These are phyloP conservation scores for Talaromyces pinophilus DNA, from an alignment of 2,329 filamentous ascomycete genomes.

Conservation along the genomic window DNA sequence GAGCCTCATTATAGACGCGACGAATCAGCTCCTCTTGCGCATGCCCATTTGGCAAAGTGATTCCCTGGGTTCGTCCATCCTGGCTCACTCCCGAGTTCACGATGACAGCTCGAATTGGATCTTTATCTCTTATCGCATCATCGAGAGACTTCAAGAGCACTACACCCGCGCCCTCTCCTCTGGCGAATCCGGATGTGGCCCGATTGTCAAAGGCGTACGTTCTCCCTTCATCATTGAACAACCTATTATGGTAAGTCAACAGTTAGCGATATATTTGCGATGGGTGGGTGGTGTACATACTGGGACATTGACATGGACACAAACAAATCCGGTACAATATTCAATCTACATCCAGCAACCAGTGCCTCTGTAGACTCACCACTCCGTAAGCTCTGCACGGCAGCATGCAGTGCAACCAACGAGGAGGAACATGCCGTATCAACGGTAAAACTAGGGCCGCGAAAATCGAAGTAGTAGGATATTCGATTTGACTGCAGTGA, in stretches of 20 bases:
- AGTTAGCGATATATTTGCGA: neutral
- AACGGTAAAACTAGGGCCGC: slow-evolving; percentile 32
- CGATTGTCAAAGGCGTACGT: slow-evolving; percentile 42
- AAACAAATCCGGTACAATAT: slow-evolving; percentile 21
- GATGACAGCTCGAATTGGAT: slow-evolving; percentile 39
- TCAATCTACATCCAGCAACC: slow-evolving; percentile 26
- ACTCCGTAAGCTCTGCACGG: slow-evolving; percentile 31
- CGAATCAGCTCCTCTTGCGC: slow-evolving; percentile 41
- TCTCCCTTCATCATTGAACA: slow-evolving; percentile 30
- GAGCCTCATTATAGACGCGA: slow-evolving; percentile 14
- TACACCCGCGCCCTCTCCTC: slow-evolving; percentile 48
- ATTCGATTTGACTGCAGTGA: slow-evolving; percentile 31
- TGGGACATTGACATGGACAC: slow-evolving; percentile 23
- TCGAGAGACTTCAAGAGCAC: slow-evolving; percentile 49
- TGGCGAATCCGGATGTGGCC: slow-evolving; percentile 52
- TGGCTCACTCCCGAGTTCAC: slow-evolving; percentile 33
- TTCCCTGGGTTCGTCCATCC: slow-evolving; percentile 51
- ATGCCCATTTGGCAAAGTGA: slow-evolving; percentile 55
- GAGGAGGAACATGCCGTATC: slow-evolving; percentile 34
- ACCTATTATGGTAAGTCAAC: slow-evolving; percentile 9
- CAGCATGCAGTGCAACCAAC: slow-evolving; percentile 32
- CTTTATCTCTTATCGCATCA: slow-evolving; percentile 50
- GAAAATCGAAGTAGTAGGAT: slow-evolving; percentile 34
- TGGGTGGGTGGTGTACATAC: slow-evolving; percentile 10
- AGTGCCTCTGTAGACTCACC: slow-evolving; percentile 29